Conservation (phyloP, 495 filamentous ascomycete species). For the Aspergillus baeticus region DNA sequence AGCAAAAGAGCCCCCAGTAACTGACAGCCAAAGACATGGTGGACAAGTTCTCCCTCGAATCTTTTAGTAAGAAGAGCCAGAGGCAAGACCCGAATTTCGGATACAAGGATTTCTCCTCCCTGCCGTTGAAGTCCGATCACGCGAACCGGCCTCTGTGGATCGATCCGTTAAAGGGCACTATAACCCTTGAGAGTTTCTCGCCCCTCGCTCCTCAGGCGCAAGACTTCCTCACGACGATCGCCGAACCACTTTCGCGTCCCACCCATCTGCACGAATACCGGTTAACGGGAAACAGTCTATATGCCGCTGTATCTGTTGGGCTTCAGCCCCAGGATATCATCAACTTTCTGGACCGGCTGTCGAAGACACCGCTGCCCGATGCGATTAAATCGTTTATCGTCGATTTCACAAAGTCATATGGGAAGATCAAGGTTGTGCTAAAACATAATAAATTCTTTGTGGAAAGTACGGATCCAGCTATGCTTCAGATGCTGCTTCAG, state of each 20-base stretch:
- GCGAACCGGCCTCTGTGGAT: conserved; percentile 89
- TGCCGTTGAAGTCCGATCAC: conserved; percentile 84
- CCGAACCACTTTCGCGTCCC: conserved; percentile 87
- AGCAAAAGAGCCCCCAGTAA: neutral
- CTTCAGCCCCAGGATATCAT: conserved; percentile 87
- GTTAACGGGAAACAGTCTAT: conserved; percentile 87
- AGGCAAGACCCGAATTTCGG: conserved; percentile 56
- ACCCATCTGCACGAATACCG: conserved; percentile 89
- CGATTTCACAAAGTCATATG: conserved; percentile 83
- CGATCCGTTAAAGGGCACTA: conserved; percentile 75
- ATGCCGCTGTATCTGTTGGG: conserved; percentile 92
- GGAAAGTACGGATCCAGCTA: conserved; percentile 81
- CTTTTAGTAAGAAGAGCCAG: conserved; percentile 43
- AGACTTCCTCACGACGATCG: conserved; percentile 93
- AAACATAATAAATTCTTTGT: conserved; percentile 94
- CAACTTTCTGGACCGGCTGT: conserved; percentile 77
- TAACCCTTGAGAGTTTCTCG: conserved; percentile 95
- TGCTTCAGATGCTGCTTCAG: conserved; percentile 78
- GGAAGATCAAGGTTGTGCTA: conserved; percentile 92
- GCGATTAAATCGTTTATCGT: conserved; percentile 78
- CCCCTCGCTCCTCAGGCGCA: conserved; percentile 81
- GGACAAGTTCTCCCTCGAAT: conserved; percentile 63
- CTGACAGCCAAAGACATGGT: conserved; percentile 52
- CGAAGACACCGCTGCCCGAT: conserved; percentile 79
- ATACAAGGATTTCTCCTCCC: conserved; percentile 76